Conservation (phyloP, 345 rosid genomes). For the Aethionema arabicum region DNA sequence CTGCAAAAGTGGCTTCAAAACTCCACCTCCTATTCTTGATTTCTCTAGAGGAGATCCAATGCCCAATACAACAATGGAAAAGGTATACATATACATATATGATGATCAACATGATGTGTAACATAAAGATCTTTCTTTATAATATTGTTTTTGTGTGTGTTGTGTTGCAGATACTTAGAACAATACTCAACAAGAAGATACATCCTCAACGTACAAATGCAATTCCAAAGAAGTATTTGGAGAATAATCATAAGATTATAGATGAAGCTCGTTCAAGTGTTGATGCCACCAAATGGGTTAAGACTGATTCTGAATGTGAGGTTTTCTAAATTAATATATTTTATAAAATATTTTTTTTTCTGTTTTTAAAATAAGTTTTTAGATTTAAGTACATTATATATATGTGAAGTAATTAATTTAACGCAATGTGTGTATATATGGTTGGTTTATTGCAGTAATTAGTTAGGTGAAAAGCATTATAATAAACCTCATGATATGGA, state of each 20-base stretch:
- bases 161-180: slow-evolving; percentile 50
- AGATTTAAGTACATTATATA: background rate
- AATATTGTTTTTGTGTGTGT: background rate
- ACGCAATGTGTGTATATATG: background rate
- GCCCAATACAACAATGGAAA: slow-evolving; percentile 57
- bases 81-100: slow-evolving; percentile 47
- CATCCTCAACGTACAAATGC: slow-evolving; percentile 50
- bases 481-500: slow-evolving; percentile 21
- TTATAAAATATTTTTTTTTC: background rate
- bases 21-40: slow-evolving; percentile 44
- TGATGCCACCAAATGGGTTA: slow-evolving; percentile 69
- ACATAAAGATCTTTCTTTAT: background rate
- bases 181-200: slow-evolving; percentile 70
- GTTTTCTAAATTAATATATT: slow-evolving; percentile 7
- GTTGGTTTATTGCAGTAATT: slow-evolving; percentile 27
- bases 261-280: slow-evolving; percentile 42
- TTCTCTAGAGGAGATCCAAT: slow-evolving; percentile 47
- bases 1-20: slow-evolving; percentile 58
- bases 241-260: slow-evolving; percentile 31
- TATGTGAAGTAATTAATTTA: slow-evolving; percentile 10
- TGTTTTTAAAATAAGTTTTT: background rate
- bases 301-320: slow-evolving; percentile 88
- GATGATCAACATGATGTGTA: background rate
- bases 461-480: slow-evolving; percentile 32
- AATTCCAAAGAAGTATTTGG: slow-evolving; percentile 44